Evolutionary conservation across 1,284 basidiomycete genomes (phyloP).

Genomic region (Volvariella volvacea): DNA sequence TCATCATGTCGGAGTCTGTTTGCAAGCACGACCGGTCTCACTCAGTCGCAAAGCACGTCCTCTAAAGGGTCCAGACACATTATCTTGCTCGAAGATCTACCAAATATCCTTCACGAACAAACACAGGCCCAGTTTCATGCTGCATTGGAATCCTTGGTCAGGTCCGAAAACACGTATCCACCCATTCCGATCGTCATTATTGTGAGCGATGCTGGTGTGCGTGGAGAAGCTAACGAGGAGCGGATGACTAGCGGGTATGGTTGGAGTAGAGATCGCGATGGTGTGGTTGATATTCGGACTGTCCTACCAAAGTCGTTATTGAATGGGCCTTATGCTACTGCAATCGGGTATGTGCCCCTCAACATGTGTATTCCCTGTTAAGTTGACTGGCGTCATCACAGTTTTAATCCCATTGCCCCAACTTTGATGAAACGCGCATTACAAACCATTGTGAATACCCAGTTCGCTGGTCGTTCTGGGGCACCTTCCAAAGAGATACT

Average conservation of each 20-base stretch:
- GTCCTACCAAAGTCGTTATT: conserved; percentile 59
- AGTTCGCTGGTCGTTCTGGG: conserved; percentile 10
- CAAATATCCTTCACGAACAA: conserved; percentile 75
- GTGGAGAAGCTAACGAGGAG: conserved; percentile 58
- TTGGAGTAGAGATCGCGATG: conserved; percentile 37
- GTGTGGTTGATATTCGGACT: conserved; percentile 61
- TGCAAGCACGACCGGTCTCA: conserved; percentile 9
- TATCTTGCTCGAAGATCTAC: conserved; percentile 88
- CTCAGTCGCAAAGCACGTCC: neutral
- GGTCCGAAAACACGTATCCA: conserved; percentile 23
- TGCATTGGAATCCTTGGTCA: conserved; percentile 54
- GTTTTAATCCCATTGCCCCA: conserved; percentile 88
- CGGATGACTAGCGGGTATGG: conserved; percentile 24
- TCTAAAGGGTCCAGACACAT: conserved; percentile 37
- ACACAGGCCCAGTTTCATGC: conserved; percentile 77
- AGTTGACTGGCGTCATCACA: conserved; percentile 26
- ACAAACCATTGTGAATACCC: conserved; percentile 36
- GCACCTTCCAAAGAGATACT: conserved; percentile 59
- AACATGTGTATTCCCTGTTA: conserved; percentile 18
- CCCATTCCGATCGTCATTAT: conserved; percentile 76
- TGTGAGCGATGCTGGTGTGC: conserved; percentile 75
- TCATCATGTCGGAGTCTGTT: conserved; percentile 59
- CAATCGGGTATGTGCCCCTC: conserved; percentile 61
- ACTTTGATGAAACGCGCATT: conserved; percentile 83
- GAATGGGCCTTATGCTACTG: conserved; percentile 58